These are phyloP conservation scores for Chlorella sorokiniana DNA, from an alignment of 139 green algal species.

Conservation along the genomic window DNA sequence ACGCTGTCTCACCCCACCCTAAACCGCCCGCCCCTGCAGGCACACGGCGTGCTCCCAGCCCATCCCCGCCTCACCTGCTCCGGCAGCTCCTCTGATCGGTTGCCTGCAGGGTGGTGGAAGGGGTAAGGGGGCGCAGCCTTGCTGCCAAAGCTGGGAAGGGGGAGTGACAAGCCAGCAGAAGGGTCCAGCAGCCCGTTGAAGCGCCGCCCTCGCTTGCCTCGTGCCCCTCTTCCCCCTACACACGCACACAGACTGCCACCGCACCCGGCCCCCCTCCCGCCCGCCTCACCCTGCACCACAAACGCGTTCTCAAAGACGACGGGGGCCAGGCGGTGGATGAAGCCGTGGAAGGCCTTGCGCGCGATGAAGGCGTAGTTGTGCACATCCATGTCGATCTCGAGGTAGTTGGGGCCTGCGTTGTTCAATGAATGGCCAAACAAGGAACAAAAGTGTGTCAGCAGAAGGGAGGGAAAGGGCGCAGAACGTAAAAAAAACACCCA, in stretches of 20 bases:
- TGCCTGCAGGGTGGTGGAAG: slow-evolving; percentile 42
- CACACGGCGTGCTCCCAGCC: too few species aligned
- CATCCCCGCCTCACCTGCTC: too few species aligned
- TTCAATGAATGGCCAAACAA: too few species aligned
- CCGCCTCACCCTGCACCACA: slow-evolving; percentile 66
- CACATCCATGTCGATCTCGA: slow-evolving; percentile 87
- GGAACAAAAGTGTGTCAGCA: not conserved
- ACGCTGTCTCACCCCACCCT: too few species aligned
- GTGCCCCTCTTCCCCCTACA: not conserved
- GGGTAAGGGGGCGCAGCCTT: slow-evolving; percentile 12
- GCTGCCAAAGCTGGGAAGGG: not conserved
- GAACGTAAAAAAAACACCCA: not conserved
- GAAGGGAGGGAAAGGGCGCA: not conserved
- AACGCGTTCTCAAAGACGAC: slow-evolving; percentile 85
- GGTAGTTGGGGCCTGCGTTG: slow-evolving; percentile 53
- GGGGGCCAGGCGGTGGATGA: slow-evolving; percentile 42
- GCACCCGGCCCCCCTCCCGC: not conserved
- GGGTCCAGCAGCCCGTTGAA: too few species aligned
- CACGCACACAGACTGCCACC: not conserved
- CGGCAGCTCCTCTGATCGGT: slow-evolving; percentile 81
- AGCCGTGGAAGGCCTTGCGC: slow-evolving; percentile 56
- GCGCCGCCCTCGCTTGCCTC: too few species aligned
- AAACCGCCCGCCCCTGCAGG: too few species aligned
- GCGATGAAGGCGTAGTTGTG: slow-evolving; percentile 87
- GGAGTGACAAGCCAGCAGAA: too few species aligned